Evolutionary conservation across 2,329 filamentous ascomycete species (phyloP).

Genomic region (Rutstroemia sp.): DNA sequence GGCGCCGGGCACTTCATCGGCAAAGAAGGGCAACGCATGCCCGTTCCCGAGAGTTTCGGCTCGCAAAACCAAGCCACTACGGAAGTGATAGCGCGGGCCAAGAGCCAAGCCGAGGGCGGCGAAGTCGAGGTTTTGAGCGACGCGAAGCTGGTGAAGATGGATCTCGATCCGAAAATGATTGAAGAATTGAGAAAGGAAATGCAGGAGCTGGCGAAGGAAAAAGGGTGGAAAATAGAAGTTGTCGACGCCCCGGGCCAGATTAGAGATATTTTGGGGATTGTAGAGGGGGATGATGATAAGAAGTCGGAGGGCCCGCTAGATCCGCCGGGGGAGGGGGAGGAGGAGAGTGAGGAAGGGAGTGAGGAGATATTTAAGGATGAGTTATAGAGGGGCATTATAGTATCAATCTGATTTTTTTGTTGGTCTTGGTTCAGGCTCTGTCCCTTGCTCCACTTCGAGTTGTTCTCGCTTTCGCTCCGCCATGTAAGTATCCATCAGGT

Average conservation of each 20-base stretch:
- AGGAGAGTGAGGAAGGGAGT: constrained; percentile 29
- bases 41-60: constrained; percentile 32
- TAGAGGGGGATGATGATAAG: constrained; percentile 49
- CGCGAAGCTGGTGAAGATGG: constrained; percentile 60
- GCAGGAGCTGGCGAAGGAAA: constrained; percentile 59
- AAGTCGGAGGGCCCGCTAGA: background rate
- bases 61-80: constrained; percentile 49
- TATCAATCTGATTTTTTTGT: background rate
- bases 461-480: no score
- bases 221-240: constrained; percentile 74
- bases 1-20: constrained; percentile 26
- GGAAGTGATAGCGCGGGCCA: constrained; percentile 20
- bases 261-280: constrained; percentile 61
- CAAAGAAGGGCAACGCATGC: constrained; percentile 25
- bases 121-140: constrained; percentile 41
- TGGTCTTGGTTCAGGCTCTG: background rate
- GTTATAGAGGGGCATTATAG: constrained; percentile 30
- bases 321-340: background rate
- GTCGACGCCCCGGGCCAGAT: constrained; percentile 56
- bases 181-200: constrained; percentile 63
- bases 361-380: constrained; percentile 48
- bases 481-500: no score
- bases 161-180: constrained; percentile 50
- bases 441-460: no score
- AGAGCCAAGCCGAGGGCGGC: constrained; percentile 25